Conservation (phyloP, 352 stramenopile species). For the Peronospora destructor region DNA sequence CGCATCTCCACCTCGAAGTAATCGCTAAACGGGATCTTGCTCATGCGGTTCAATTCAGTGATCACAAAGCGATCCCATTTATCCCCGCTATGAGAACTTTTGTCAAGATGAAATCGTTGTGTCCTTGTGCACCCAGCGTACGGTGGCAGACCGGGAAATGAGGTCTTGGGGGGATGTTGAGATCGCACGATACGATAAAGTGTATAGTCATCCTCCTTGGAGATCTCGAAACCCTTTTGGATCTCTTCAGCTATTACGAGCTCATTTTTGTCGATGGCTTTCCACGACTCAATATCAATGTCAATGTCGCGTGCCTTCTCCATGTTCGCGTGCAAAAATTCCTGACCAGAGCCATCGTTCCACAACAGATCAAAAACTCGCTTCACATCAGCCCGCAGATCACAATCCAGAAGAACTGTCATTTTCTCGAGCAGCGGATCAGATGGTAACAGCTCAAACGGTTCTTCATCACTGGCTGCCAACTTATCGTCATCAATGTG, state of each 20-base stretch:
- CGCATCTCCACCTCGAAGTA: constrained; percentile 82
- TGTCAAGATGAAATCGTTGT: constrained; percentile 48
- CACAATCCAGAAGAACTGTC: constrained; percentile 61
- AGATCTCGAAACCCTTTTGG: constrained; percentile 37
- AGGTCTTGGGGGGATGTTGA: constrained; percentile 54
- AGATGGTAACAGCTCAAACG: constrained; percentile 48
- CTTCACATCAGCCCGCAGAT: constrained; percentile 55
- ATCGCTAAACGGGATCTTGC: constrained; percentile 71
- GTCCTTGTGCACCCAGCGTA: constrained; percentile 43
- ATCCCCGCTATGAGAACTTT: constrained; percentile 31
- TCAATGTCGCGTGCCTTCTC: constrained; percentile 60
- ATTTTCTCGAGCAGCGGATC: constrained; percentile 53
- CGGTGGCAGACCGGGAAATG: constrained; percentile 48
- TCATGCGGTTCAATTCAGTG: constrained; percentile 58
- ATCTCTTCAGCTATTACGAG: constrained; percentile 16
- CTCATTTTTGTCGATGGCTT: constrained; percentile 31
- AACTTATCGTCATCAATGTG: constrained; percentile 42
- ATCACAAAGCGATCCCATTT: constrained; percentile 59
- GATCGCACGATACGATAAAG: constrained; percentile 39
- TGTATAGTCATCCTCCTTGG: constrained; percentile 44
- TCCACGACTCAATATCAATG: constrained; percentile 55
- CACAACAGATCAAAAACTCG: constrained; percentile 62
- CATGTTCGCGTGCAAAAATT: constrained; percentile 46
- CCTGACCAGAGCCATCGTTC: constrained; percentile 45
- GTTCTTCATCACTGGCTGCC: constrained; percentile 45